Percentiles rank a stretch among this genome's conserved stretches.
Evolutionary conservation across 257 asterid species (phyloP).

Genomic region (Sherardia arvensis): DNA sequence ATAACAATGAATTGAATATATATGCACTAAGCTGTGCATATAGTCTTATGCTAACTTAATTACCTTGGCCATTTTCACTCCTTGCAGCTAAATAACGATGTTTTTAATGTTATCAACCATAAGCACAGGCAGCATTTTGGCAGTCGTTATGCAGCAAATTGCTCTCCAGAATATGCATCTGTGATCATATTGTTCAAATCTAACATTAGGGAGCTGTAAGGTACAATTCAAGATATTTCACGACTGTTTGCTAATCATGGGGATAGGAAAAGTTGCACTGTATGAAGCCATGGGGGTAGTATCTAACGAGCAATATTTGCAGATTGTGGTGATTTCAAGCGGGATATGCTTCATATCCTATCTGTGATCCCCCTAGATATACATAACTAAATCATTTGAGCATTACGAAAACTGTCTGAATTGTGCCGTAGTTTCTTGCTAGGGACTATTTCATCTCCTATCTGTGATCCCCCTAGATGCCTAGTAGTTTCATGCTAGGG

Average conservation of each 20-base stretch:
- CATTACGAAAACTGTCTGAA: not conserved
- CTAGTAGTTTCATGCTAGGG: no score
- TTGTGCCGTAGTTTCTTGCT: not conserved
- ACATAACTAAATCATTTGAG: not conserved
- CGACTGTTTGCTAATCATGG: not conserved
- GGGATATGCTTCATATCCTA: not conserved
- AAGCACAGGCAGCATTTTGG: constrained; percentile 78
- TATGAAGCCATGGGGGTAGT: not conserved
- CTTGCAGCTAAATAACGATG: constrained; percentile 72
- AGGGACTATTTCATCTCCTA: no score
- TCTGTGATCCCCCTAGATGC: no score
- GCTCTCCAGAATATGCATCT: constrained; percentile 22
- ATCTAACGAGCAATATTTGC: not conserved
- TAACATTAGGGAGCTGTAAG: not conserved
- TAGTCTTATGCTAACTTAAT: not conserved
- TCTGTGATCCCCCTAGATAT: not conserved
- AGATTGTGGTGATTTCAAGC: not conserved
- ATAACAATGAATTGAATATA: not conserved
- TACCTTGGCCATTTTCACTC: not conserved
- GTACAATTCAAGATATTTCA: not conserved
- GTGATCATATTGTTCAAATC: not conserved
- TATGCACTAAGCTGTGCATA: not conserved
- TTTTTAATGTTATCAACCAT: constrained; percentile 73
- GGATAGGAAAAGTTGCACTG: not conserved
- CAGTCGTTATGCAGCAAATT: constrained; percentile 54